Base-by-base conservation (phyloP, 1,139 yeast species). In the Debaryomyces psychrophilus region DNA sequence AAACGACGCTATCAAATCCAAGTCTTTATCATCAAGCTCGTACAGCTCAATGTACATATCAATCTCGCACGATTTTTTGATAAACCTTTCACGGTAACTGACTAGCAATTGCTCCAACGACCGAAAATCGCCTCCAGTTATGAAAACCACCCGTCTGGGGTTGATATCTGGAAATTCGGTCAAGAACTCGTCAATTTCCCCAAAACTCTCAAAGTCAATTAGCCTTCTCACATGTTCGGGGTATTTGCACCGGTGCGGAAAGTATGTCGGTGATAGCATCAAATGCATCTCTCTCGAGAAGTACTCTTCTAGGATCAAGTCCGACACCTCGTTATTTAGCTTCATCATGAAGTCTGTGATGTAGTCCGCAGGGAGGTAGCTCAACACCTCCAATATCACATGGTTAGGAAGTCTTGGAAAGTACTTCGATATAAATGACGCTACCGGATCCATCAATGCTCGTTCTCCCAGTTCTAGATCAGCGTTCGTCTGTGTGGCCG, bases 71-170 rank as follows among this genome's bases (percentile, higher is more conserved):
- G 59, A 51, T 14, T 53, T 38, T 2, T 29, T 31, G 2, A 34
- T 27, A 5, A 71, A 51, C 33, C 67, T 43, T 0, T 42, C 44
- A 20, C 58, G 44, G 43, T 58, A 64, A 23, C 56, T 53, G 3
- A 40, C 41, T 44, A 72, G 53, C 22, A 72, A 49, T 1, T 56
- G 55, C 31, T 56, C 60, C 47, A 71, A 50, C 2, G 71, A 62
- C 27, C 51, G 48, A 50, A 68, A 68, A 48, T 70, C 76, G 14
- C 67, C 65, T 12, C 73, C 71, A 18, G 69, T 60, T n/a, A 65
- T 52, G 27, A 71, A 51, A 15, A 67, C 49, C 14, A 68, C 37
- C 41, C 58, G 58, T 8, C 50, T 45, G 1, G 77, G 76, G 9
- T 53, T 54, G 15, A 71, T 55, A 41, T 66, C 68, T 0, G 59